phyloP scores from a whole-genome alignment of 2,329 filamentous ascomycete genomes.

The Xylariaceae sp. region DNA sequence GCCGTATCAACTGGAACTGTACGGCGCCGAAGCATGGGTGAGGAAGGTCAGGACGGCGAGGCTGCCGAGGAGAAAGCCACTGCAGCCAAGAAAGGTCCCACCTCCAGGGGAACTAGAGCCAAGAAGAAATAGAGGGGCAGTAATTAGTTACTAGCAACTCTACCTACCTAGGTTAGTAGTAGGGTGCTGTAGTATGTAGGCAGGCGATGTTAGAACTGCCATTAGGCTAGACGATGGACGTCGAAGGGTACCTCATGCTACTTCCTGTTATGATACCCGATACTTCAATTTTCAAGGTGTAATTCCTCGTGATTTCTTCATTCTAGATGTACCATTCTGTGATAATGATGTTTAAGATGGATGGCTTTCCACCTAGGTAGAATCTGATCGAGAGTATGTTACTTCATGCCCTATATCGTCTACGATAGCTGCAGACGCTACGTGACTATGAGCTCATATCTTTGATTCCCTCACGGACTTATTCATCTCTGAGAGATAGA shows the following conservation, averaged over 20 bases:
- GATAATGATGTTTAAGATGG: too few relatives aligned
- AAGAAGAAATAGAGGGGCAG: slow-evolving; percentile 35
- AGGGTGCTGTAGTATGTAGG: too few relatives aligned
- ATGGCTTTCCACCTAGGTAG: too few relatives aligned
- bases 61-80: slow-evolving; percentile 34
- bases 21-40: slow-evolving; percentile 75
- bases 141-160: background rate
- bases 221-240: background rate
- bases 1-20: slow-evolving; percentile 72
- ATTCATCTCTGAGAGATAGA: too few relatives aligned
- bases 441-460: too few relatives aligned
- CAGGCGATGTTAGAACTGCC: background rate
- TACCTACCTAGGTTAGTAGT: too few relatives aligned
- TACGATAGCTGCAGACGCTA: too few relatives aligned
- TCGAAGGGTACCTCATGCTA: background rate
- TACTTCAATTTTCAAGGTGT: background rate
- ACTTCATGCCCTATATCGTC: too few relatives aligned
- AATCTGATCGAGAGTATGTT: too few relatives aligned
- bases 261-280: background rate
- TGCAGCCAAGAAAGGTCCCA: slow-evolving; percentile 30
- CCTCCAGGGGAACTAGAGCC: slow-evolving; percentile 35
- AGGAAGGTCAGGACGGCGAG: slow-evolving; percentile 61
- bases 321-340: too few relatives aligned
- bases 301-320: too few relatives aligned
- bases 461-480: too few relatives aligned